A percentile compares a stretch with the other conserved stretches of the same genome.
Evolutionary conservation across 345 rosid genomes (phyloP).

Genomic region (Salix udensis): DNA sequence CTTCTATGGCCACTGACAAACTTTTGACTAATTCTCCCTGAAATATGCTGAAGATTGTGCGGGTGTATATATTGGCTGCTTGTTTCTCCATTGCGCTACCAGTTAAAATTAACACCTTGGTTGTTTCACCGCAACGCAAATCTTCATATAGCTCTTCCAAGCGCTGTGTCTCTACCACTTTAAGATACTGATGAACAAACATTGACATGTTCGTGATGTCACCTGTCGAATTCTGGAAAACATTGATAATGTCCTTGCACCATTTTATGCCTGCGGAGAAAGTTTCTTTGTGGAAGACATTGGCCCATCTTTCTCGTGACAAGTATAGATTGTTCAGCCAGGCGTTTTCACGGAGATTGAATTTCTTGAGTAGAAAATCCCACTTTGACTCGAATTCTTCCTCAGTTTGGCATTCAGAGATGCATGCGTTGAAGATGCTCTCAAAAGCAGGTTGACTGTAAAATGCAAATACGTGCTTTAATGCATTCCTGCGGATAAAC

Average conservation of each 20-base stretch:
- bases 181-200: slow-evolving; percentile 10
- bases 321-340: slow-evolving; percentile 15
- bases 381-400: slow-evolving; percentile 8
- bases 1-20: not conserved
- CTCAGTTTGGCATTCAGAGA: slow-evolving; percentile 10
- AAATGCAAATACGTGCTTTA: not conserved
- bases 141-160: slow-evolving; percentile 16
- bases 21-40: slow-evolving; percentile 8
- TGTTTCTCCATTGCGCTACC: slow-evolving; percentile 12
- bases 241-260: not conserved
- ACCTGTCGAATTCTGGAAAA: not conserved
- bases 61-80: slow-evolving; percentile 17
- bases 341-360: slow-evolving; percentile 1
- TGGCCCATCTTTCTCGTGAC: slow-evolving; percentile 11
- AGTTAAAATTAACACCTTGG: not conserved
- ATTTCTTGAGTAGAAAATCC: slow-evolving; percentile 2
- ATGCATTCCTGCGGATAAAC: slow-evolving; percentile 12
- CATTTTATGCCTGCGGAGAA: slow-evolving; percentile 14
- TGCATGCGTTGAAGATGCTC: slow-evolving; percentile 1
- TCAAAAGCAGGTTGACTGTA: not conserved
- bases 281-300: not conserved
- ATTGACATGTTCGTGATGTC: not conserved
- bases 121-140: not conserved
- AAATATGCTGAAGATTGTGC: slow-evolving; percentile 3
- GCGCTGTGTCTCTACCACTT: slow-evolving; percentile 7